Conservation (phyloP, 768 basidiomycete genomes). For the Suillus occidentalis region DNA sequence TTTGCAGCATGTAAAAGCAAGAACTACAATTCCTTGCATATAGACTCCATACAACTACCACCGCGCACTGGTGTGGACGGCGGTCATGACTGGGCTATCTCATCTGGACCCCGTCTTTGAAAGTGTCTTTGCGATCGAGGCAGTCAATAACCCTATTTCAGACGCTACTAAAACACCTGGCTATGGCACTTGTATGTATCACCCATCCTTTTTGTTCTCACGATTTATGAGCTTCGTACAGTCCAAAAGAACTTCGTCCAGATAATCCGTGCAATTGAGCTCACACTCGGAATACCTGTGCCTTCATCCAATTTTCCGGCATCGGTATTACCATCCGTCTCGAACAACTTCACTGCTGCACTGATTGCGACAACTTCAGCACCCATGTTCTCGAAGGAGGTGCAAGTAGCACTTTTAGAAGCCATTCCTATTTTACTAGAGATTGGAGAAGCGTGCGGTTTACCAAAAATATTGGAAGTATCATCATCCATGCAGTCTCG, state of each 20-base stretch:
- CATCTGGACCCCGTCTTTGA: conserved; percentile 54
- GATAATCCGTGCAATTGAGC: conserved; percentile 63
- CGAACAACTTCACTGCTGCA: no score
- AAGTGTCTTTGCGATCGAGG: conserved; percentile 69
- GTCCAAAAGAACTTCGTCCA: conserved; percentile 71
- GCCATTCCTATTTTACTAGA: conserved; percentile 38
- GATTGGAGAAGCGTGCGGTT: conserved; percentile 21
- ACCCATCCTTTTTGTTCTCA: background rate
- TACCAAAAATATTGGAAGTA: conserved; percentile 26
- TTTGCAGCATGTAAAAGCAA: background rate
- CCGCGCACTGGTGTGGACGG: conserved; percentile 76
- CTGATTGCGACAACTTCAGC: conserved; percentile 11
- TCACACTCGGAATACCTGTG: conserved; percentile 53
- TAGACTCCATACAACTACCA: conserved; percentile 73
- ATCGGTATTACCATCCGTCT: background rate
- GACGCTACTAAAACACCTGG: conserved; percentile 65
- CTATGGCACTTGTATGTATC: conserved; percentile 16
- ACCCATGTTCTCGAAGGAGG: conserved; percentile 28
- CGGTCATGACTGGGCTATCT: conserved; percentile 53
- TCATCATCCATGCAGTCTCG: conserved; percentile 16
- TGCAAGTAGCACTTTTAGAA: conserved; percentile 31
- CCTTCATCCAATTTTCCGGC: conserved; percentile 9
- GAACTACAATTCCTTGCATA: conserved; percentile 6
- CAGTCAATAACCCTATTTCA: conserved; percentile 79
- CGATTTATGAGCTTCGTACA: conserved; percentile 26